These are phyloP conservation scores for Eruca vesicaria DNA, from an alignment of 441 rosid genomes.

Conservation along the genomic window DNA sequence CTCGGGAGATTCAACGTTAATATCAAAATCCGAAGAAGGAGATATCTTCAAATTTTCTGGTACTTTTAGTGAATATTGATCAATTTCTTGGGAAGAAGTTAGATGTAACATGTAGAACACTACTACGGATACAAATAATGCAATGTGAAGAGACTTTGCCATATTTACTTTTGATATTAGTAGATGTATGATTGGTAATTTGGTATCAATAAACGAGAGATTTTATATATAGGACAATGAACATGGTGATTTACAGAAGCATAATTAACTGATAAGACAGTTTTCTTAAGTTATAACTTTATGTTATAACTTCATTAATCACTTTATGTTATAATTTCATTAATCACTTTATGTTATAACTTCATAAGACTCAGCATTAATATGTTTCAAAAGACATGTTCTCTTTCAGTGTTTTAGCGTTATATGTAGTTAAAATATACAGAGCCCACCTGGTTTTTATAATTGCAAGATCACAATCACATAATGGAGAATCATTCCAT, in stretches of 20 bases:
- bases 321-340: too few relatives aligned
- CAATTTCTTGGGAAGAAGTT: background rate
- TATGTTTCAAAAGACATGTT: too few relatives aligned
- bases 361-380: too few relatives aligned
- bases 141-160: constrained; percentile 11
- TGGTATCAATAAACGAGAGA: too few relatives aligned
- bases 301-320: too few relatives aligned
- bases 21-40: constrained; percentile 1
- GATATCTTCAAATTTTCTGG: constrained; percentile 17
- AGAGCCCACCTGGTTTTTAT: constrained; percentile 78
- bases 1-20: background rate
- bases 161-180: constrained; percentile 9
- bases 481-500: constrained; percentile 90
- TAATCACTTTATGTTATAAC: too few relatives aligned
- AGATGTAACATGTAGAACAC: background rate
- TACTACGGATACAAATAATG: background rate
- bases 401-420: too few relatives aligned
- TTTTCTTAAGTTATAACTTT: too few relatives aligned
- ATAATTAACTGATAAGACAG: too few relatives aligned
- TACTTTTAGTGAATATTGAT: constrained; percentile 8
- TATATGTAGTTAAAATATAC: background rate
- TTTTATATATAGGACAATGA: too few relatives aligned
- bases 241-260: too few relatives aligned
- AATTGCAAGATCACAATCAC: constrained; percentile 79
- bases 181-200: background rate